phyloP scores from a whole-genome alignment of 768 basidiomycete genomes.

The Roridomyces roridus region DNA sequence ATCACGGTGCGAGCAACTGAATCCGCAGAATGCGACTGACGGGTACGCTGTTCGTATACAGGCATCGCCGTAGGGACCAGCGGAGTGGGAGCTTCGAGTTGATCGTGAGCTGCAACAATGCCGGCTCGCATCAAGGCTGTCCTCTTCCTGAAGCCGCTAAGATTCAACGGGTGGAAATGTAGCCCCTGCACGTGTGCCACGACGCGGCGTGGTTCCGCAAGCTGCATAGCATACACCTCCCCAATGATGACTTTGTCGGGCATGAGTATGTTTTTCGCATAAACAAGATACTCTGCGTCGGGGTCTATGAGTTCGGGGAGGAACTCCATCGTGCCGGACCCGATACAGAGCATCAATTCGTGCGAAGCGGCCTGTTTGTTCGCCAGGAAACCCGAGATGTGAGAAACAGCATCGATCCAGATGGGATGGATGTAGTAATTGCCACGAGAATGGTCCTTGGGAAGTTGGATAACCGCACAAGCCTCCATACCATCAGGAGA shows the following conservation, averaged over 20 bases:
- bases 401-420: constrained; percentile 72
- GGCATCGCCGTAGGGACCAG: background rate
- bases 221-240: constrained; percentile 57
- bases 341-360: constrained; percentile 69
- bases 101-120: background rate
- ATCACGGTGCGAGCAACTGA: constrained; percentile 36
- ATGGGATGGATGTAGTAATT: constrained; percentile 55
- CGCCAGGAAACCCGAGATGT: constrained; percentile 72
- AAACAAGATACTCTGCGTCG: constrained; percentile 52
- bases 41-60: background rate
- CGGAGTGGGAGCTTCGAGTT: background rate
- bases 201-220: constrained; percentile 41
- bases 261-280: constrained; percentile 53
- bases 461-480: constrained; percentile 54
- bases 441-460: constrained; percentile 34
- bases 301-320: constrained; percentile 50
- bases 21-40: constrained; percentile 17
- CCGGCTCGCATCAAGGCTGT: constrained; percentile 47
- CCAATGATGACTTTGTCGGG: constrained; percentile 52
- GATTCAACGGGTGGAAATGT: constrained; percentile 61
- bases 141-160: constrained; percentile 55
- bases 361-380: constrained; percentile 61
- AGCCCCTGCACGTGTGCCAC: constrained; percentile 65
- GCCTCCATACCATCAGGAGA: constrained; percentile 54
- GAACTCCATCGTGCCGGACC: constrained; percentile 54